Evolutionary conservation across 176 grass and related monocot species (phyloP).

Genomic region (Thalia dealbata): DNA sequence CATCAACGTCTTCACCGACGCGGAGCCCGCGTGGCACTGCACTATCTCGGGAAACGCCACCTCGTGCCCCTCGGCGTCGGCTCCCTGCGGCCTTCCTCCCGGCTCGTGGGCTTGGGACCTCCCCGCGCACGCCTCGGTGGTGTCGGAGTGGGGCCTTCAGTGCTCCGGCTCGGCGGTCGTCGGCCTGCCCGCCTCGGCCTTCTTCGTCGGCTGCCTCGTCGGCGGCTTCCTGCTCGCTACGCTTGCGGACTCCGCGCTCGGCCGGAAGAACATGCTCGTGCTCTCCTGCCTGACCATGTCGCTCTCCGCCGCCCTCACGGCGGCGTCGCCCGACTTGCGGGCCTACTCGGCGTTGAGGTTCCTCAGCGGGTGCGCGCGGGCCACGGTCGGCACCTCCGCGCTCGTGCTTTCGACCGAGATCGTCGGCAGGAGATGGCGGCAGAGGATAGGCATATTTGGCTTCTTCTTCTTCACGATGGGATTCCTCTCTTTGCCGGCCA

Average conservation of each 20-base stretch:
- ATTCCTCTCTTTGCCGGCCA: slow-evolving; percentile 70
- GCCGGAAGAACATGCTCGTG: slow-evolving; percentile 76
- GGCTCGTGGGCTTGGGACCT: slow-evolving; percentile 40
- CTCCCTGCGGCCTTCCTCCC: slow-evolving; percentile 40
- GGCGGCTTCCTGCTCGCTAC: slow-evolving; percentile 70
- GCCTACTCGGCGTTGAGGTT: slow-evolving; percentile 58
- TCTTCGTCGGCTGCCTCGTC: slow-evolving; percentile 61
- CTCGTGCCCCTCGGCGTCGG: slow-evolving; percentile 23
- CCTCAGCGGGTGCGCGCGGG: slow-evolving; percentile 51
- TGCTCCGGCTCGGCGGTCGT: slow-evolving; percentile 57
- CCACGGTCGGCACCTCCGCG: slow-evolving; percentile 55
- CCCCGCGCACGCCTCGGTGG: slow-evolving; percentile 30
- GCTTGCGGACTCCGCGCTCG: slow-evolving; percentile 67
- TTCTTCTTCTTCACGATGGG: slow-evolving; percentile 75
- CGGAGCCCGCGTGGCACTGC: slow-evolving; percentile 67
- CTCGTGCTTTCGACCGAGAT: slow-evolving; percentile 77
- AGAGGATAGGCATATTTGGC: slow-evolving; percentile 49
- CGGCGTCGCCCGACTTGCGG: slow-evolving; percentile 73
- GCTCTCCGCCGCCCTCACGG: slow-evolving; percentile 42
- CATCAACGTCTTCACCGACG: slow-evolving; percentile 87
- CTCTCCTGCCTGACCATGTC: slow-evolving; percentile 49
- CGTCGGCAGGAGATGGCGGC: slow-evolving; percentile 67
- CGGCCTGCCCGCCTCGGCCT: slow-evolving; percentile 66
- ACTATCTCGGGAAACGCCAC: slow-evolving; percentile 16
- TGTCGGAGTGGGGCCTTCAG: slow-evolving; percentile 75